phyloP scores from a whole-genome alignment of 1,284 basidiomycete species.

The Sanghuangporus weigelae region DNA sequence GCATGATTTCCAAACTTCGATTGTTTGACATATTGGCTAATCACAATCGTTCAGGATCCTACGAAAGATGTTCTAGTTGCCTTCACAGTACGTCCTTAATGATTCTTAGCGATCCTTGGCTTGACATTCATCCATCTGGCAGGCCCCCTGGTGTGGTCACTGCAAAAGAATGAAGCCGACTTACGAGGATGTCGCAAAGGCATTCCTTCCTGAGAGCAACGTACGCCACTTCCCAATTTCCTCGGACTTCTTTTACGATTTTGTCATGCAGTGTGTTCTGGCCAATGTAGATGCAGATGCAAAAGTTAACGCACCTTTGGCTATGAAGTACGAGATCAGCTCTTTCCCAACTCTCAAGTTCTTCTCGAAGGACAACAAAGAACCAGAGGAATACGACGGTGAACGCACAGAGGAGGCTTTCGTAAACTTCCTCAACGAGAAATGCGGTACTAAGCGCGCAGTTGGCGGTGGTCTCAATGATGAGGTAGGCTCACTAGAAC shows the following conservation, averaged over 20 bases:
- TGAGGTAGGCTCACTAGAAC: slow-evolving; percentile 37
- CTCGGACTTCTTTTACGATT: neutral
- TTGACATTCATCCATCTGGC: neutral
- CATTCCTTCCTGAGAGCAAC: slow-evolving; percentile 74
- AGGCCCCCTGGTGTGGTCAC: slow-evolving; percentile 85
- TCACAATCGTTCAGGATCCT: slow-evolving; percentile 44
- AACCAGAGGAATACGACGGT: slow-evolving; percentile 63
- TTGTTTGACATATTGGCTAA: neutral
- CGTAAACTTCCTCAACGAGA: slow-evolving; percentile 76
- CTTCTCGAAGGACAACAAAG: slow-evolving; percentile 70
- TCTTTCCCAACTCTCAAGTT: slow-evolving; percentile 93
- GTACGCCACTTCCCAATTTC: slow-evolving; percentile 30
- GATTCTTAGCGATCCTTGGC: neutral
- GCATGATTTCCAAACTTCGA: slow-evolving; percentile 21
- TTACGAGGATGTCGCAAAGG: slow-evolving; percentile 79
- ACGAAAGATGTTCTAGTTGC: slow-evolving; percentile 85
- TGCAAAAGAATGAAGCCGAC: slow-evolving; percentile 85
- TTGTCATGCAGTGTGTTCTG: slow-evolving; percentile 60
- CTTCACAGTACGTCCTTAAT: slow-evolving; percentile 60
- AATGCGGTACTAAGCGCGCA: slow-evolving; percentile 82
- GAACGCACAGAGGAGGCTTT: slow-evolving; percentile 67
- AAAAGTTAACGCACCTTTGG: slow-evolving; percentile 70
- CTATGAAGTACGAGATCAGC: slow-evolving; percentile 66
- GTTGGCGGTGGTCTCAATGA: slow-evolving; percentile 79
- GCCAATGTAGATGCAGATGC: slow-evolving; percentile 92